A percentile compares a stretch with the other conserved stretches of the same genome.
phyloP scores from a whole-genome alignment of 441 rosid genomes.

The Adansonia rubrostipa region DNA sequence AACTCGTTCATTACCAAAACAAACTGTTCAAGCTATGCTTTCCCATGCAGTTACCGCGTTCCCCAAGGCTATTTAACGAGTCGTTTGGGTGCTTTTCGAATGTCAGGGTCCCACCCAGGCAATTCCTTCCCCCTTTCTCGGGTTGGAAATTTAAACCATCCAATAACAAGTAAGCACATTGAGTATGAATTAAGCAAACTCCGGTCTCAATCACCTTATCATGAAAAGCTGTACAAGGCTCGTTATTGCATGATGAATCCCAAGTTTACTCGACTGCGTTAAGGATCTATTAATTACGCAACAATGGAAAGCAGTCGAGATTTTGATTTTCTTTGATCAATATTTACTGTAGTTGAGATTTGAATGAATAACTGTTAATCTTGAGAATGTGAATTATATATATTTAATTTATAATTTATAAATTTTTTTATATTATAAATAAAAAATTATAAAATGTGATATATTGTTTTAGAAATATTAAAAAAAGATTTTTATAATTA shows the following conservation, averaged over 20 bases:
- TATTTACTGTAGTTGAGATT: too few relatives aligned
- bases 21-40: background rate
- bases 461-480: too few relatives aligned
- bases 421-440: too few relatives aligned
- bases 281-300: background rate
- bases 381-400: too few relatives aligned
- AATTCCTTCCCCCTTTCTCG: background rate
- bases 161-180: background rate
- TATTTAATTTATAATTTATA: too few relatives aligned
- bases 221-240: background rate
- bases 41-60: background rate
- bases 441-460: too few relatives aligned
- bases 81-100: background rate
- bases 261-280: background rate
- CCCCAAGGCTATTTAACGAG: background rate
- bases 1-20: too few relatives aligned
- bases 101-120: background rate
- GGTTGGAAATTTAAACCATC: background rate
- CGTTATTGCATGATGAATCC: background rate
- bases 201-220: background rate
- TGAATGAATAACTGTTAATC: too few relatives aligned
- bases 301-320: too few relatives aligned
- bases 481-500: too few relatives aligned
- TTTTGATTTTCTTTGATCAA: too few relatives aligned
- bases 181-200: background rate